Base-by-base conservation (phyloP, 306 rosid genomes). In the Prunus dulcis region DNA sequence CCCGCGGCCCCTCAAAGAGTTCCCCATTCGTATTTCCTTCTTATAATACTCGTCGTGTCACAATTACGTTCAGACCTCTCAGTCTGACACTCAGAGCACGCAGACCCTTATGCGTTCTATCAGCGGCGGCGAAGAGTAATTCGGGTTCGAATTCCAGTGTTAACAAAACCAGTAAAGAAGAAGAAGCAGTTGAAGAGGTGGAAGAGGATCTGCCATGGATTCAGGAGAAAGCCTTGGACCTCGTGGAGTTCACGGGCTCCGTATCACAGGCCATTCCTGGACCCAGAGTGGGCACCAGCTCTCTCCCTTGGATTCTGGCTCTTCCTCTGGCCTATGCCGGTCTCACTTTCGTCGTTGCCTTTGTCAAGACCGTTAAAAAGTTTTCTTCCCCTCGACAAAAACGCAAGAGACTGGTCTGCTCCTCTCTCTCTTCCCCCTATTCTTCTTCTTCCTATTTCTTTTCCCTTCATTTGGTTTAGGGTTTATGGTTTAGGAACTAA, bases 201-300 rank as follows among this genome's bases (percentile, higher is more conserved):
- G 97, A 94, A 78, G 98, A 90, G 76, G 97, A 92, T 66, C 76
- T 94, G 15, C 97, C 98, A 0, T 92, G 98, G 98, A 88, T 92
- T 86, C 97, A 92, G 82, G 98, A 94, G 64, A 92, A 94, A 85
- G 96, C 98, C 52, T 63, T 92, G 78, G 98, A 94, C 89, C 61
- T 94, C 0, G 97, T 94, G 41, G 98, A 94, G 79, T 94, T 92
- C 90, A 89, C 98, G 0, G 98, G 98, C 38, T 87, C 98, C 0
- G 96, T 92, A 22, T 87, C 98, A 12, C 98, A 89, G 71, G 92
- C 97, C 20, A 75, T 94, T 84, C 97, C 97, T 14, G 98, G 98
- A 0, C 98, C 98, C 2, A 79, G 96, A 81, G 98, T 94, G 34
- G 96, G 98, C 28, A 71, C 89, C 78, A 94, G 90, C 73, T 85